phyloP scores from a whole-genome alignment of 331 rosid genomes.

The Ulmus americana region DNA sequence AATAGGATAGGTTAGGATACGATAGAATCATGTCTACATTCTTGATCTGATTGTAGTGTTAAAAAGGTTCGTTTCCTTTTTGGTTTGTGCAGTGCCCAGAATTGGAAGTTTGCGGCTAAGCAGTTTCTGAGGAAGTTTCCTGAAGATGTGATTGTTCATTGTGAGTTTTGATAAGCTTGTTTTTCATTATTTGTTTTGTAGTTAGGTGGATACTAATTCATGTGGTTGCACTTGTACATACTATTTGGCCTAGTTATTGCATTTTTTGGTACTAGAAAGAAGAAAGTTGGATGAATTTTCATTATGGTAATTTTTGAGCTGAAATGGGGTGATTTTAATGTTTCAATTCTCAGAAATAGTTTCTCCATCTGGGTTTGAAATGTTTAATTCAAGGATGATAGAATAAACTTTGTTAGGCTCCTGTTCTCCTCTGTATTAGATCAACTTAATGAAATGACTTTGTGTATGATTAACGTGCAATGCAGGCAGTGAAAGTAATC shows the following conservation, averaged over 20 bases:
- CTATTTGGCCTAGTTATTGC: not conserved
- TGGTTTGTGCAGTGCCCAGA: conserved; percentile 45
- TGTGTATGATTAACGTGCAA: conserved; percentile 21
- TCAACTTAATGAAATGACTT: conserved; percentile 24
- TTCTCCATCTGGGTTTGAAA: too few relatives aligned
- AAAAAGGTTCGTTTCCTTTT: not conserved
- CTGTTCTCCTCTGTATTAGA: not conserved
- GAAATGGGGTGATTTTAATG: not conserved
- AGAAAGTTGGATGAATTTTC: not conserved
- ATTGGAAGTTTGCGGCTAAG: conserved; percentile 76
- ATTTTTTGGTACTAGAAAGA: not conserved
- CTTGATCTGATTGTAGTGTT: not conserved
- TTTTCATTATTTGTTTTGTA: not conserved
- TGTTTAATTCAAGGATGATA: not conserved
- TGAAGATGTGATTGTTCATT: conserved; percentile 60
- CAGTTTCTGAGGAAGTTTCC: conserved; percentile 55
- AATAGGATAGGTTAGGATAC: too few relatives aligned
- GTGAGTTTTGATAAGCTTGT: conserved; percentile 40
- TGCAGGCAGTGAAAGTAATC: conserved; percentile 81
- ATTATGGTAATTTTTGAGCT: too few relatives aligned
- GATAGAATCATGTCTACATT: not conserved
- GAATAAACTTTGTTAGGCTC: conserved; percentile 4
- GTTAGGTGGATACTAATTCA: not conserved
- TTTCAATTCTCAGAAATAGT: too few relatives aligned
- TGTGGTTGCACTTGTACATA: not conserved